A percentile compares a stretch with the other conserved stretches of the same genome.
Conservation (phyloP, 345 rosid species). For the Eucalyptus fibrosa region DNA sequence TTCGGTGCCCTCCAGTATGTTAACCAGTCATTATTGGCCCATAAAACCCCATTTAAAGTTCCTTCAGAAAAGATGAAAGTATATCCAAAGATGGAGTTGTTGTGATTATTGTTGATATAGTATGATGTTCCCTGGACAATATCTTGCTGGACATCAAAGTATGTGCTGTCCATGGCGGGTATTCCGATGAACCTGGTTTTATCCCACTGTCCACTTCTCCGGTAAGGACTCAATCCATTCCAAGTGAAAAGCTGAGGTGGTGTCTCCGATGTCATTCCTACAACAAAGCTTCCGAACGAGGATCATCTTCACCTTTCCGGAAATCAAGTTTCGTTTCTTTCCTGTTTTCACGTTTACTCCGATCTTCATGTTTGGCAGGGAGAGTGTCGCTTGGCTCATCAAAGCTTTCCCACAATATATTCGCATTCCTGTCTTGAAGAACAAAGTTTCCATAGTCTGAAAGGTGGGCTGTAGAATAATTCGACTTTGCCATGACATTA, state of each 20-base stretch:
- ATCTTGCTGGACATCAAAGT: neutral
- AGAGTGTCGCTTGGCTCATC: constrained; percentile 21
- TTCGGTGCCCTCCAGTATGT: neutral
- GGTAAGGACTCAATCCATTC: neutral
- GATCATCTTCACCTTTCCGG: constrained; percentile 16
- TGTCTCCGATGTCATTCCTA: neutral
- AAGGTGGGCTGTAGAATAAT: neutral
- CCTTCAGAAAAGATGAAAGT: neutral
- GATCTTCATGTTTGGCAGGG: constrained; percentile 17
- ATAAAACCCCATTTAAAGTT: neutral
- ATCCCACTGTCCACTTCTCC: neutral
- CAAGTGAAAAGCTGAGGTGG: constrained; percentile 7
- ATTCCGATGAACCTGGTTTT: neutral
- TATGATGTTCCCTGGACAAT: neutral
- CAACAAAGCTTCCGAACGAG: neutral
- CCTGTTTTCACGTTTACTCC: constrained; percentile 7
- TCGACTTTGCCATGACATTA: neutral
- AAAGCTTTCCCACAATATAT: constrained; percentile 13
- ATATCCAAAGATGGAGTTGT: neutral
- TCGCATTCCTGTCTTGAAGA: neutral
- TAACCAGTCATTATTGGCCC: constrained; percentile 1
- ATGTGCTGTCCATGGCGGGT: neutral
- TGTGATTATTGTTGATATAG: neutral
- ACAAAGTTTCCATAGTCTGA: constrained; percentile 19
- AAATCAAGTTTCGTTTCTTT: neutral